Conservation (phyloP, 441 rosid species). For the Hura crepitans region DNA sequence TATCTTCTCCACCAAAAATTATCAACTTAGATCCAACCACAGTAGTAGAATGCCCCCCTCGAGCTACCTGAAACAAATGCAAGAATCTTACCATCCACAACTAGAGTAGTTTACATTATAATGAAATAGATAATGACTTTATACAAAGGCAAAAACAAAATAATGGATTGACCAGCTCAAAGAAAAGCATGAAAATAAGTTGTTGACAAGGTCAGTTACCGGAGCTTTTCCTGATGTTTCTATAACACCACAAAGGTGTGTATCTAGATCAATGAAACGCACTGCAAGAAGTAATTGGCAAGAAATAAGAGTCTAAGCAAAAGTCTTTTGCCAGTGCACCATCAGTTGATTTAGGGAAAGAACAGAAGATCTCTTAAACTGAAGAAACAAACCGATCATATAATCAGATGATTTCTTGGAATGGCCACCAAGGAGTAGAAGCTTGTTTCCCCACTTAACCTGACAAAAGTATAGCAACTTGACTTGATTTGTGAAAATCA, state of each 20-base stretch:
- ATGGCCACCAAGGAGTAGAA: slow-evolving; percentile 78
- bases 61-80: slow-evolving; percentile 57
- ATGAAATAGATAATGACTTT: slow-evolving; percentile 8
- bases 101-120: neutral
- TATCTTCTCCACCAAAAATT: slow-evolving; percentile 92
- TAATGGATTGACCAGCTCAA: neutral
- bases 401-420: slow-evolving; percentile 56
- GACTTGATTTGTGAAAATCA: slow-evolving; percentile 7
- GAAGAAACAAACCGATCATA: slow-evolving; percentile 53
- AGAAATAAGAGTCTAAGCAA: slow-evolving; percentile 23
- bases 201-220: slow-evolving; percentile 34
- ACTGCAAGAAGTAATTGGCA: slow-evolving; percentile 45
- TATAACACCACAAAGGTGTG: slow-evolving; percentile 50
- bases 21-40: slow-evolving; percentile 64
- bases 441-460: slow-evolving; percentile 81
- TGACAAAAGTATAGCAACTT: slow-evolving; percentile 29
- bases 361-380: slow-evolving; percentile 8
- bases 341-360: slow-evolving; percentile 13
- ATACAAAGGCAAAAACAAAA: slow-evolving; percentile 10
- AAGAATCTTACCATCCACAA: slow-evolving; percentile 19
- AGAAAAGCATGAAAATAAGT: slow-evolving; percentile 6
- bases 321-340: neutral
- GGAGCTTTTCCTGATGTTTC: slow-evolving; percentile 79
- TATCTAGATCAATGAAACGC: slow-evolving; percentile 66
- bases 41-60: slow-evolving; percentile 89